Evolutionary conservation across 352 stramenopile genomes (phyloP), one percentile per base, ranked within the genome.

Genomic region (Pythium aristosporum): DNA sequence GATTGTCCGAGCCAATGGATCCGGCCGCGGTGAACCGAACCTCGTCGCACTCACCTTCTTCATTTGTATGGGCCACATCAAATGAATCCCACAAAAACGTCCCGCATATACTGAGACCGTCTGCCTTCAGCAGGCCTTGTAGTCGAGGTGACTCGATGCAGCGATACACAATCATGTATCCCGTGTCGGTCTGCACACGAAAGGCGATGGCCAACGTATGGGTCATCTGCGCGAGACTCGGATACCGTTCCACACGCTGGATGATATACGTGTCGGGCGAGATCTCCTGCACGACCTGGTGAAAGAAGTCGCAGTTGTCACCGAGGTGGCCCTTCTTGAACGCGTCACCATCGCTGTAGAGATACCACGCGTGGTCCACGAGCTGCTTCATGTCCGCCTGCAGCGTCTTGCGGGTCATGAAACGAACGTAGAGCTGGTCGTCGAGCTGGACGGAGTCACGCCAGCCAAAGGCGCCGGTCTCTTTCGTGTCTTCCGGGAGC

Each of bases 241-340:
- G 48, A 48, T 62, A 70, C 42, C 57, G 13, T 21, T 65, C 57
- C 2, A 61, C 39, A 34, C 13, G 37, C 12, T 52, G 63, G 25
- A 70, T 28, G 34, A 70, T 51, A 9, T 36, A 44, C 15, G 65
- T 41, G 30, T 70, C 50, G 5, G 48, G 41, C 20, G 48, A 30
- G 39, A 70, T 37, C 7, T 39, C 7, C 39, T 71, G 64, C 6
- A 71, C 32, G 5, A 71, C 23, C 16, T 66, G 23, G 43, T 64
- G 44, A 47, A 53, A 60, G 48, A 68, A 9, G 1, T 60, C 16
- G 34, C 25, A 42, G n/a, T 47, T 43, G 1, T 30, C 25, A 5
- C 42, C 53, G 5, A 61, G 3, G 20, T 50, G 20, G 11, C 23
- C 21, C 20, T 8, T 18, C 15, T 37, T 28, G 37, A 57, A 62